These are phyloP conservation scores for Primulina eburnea DNA, from an alignment of 257 asterid genomes.

Conservation along the genomic window DNA sequence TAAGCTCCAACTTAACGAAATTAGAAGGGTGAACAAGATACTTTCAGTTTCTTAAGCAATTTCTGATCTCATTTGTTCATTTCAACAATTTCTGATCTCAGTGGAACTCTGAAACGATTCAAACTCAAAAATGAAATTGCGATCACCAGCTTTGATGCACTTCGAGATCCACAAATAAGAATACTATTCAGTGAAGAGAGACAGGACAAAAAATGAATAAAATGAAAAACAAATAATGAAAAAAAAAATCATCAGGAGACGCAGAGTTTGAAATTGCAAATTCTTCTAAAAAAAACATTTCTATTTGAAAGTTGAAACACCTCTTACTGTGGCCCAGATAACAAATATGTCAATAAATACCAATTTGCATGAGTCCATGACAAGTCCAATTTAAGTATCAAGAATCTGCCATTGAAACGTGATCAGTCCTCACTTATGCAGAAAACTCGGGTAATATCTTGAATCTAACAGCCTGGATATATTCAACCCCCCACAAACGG, in stretches of 20 bases:
- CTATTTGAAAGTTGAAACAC: background rate
- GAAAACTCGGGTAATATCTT: background rate
- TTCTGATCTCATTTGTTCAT: background rate
- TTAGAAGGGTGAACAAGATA: background rate
- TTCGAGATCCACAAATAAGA: too few relatives aligned
- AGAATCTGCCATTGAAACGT: background rate
- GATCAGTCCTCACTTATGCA: background rate
- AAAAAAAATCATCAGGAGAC: background rate
- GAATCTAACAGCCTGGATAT: background rate
- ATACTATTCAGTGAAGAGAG: background rate
- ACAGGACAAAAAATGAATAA: background rate
- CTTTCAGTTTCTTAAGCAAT: background rate
- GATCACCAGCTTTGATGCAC: too few relatives aligned
- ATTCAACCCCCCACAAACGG: background rate
- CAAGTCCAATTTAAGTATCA: too few relatives aligned
- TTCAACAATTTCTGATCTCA: background rate
- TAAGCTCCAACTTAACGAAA: background rate
- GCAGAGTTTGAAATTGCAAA: background rate
- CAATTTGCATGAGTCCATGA: background rate
- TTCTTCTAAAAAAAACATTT: background rate
- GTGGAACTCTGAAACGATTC: background rate
- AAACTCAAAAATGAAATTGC: background rate
- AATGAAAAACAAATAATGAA: too few relatives aligned
- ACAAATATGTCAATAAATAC: background rate
- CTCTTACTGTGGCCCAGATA: background rate